Evolutionary conservation across 345 rosid genomes (phyloP).

Genomic region (Hibiscus mutabilis): DNA sequence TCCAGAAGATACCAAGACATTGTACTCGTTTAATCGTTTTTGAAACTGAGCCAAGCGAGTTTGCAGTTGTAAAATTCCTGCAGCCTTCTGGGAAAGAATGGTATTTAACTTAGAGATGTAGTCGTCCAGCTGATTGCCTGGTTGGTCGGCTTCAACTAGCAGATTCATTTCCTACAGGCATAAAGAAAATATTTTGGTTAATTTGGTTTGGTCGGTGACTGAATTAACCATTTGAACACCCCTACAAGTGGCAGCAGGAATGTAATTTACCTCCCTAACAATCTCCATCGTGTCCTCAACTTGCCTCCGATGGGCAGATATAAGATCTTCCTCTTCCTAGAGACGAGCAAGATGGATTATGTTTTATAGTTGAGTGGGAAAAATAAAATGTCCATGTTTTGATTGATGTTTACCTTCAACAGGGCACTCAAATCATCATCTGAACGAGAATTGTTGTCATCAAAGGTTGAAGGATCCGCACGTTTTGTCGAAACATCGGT

Average conservation of each 20-base stretch:
- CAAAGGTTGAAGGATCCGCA: slow-evolving; percentile 16
- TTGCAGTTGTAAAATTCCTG: not conserved
- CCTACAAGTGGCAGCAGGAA: not conserved
- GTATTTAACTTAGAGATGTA: not conserved
- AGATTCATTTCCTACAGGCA: slow-evolving; percentile 49
- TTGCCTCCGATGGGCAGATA: slow-evolving; percentile 40
- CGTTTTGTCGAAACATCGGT: slow-evolving; percentile 13
- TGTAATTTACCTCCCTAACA: slow-evolving; percentile 37
- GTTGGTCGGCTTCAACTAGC: slow-evolving; percentile 46
- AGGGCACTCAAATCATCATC: slow-evolving; percentile 47
- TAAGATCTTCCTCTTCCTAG: slow-evolving; percentile 54
- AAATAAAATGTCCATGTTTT: not conserved
- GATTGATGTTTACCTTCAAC: slow-evolving; percentile 29
- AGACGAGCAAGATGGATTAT: slow-evolving; percentile 4
- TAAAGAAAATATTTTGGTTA: not conserved
- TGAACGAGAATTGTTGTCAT: slow-evolving; percentile 16
- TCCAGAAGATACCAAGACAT: not conserved
- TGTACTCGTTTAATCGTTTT: not conserved
- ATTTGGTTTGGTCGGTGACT: too few relatives aligned
- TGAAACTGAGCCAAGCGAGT: not conserved
- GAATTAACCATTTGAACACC: too few relatives aligned
- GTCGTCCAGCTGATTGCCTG: not conserved
- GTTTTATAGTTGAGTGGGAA: not conserved
- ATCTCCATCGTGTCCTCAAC: slow-evolving; percentile 46
- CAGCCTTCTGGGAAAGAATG: not conserved